phyloP scores from a whole-genome alignment of 768 basidiomycete species.

The Galerina marginata region DNA sequence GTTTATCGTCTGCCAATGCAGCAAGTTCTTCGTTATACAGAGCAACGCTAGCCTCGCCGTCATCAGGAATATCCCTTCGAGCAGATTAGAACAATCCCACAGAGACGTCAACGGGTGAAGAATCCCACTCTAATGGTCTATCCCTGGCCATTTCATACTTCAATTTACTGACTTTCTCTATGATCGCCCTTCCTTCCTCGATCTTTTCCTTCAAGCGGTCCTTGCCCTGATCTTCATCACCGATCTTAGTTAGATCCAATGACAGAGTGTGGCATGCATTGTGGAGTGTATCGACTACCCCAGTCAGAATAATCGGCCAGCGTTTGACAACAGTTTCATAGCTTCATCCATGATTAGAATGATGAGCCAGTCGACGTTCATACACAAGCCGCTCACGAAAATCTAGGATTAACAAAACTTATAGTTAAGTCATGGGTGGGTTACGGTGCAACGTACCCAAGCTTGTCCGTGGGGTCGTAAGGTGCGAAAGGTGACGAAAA shows the following conservation, averaged over 20 bases:
- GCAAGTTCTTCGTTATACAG: slow-evolving; percentile 81
- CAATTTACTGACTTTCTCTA: slow-evolving; percentile 72
- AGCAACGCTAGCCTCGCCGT: slow-evolving; percentile 71
- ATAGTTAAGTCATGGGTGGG: neutral
- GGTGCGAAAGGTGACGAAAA: slow-evolving; percentile 60
- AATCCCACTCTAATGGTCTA: slow-evolving; percentile 64
- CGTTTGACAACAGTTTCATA: slow-evolving; percentile 80
- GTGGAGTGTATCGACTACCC: slow-evolving; percentile 77
- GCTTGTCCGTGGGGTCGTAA: slow-evolving; percentile 75
- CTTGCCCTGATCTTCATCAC: slow-evolving; percentile 23
- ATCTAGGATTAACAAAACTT: slow-evolving; percentile 43
- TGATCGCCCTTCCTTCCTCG: slow-evolving; percentile 79
- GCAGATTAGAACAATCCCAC: neutral
- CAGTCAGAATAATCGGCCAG: slow-evolving; percentile 87
- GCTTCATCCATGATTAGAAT: slow-evolving; percentile 38
- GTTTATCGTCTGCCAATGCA: slow-evolving; percentile 46
- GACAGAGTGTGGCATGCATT: slow-evolving; percentile 69
- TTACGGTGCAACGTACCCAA: slow-evolving; percentile 48
- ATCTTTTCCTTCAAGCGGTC: slow-evolving; percentile 48
- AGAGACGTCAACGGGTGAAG: neutral
- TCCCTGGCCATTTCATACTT: slow-evolving; percentile 92
- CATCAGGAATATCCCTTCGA: slow-evolving; percentile 69
- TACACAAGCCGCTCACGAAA: slow-evolving; percentile 50
- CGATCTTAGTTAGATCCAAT: slow-evolving; percentile 37
- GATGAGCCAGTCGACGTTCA: neutral